Evolutionary conservation across 2,329 filamentous ascomycete genomes (phyloP).

Genomic region (Penicillium sp.): DNA sequence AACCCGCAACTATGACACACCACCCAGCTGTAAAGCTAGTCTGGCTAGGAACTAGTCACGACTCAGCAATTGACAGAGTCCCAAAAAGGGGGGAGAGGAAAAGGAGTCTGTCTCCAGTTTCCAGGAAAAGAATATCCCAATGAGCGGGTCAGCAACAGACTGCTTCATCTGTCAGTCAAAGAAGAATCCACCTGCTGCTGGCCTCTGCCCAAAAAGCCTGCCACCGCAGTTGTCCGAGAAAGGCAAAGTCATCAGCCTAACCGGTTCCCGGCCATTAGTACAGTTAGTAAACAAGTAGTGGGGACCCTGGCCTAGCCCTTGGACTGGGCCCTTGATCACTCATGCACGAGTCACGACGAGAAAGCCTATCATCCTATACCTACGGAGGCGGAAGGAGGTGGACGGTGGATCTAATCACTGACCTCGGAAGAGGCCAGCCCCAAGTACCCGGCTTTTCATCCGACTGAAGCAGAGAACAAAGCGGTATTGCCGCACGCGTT

Average conservation of each 20-base stretch:
- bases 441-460: neutral
- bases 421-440: constrained; percentile 6
- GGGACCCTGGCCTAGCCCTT: constrained; percentile 2
- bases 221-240: constrained; percentile 22
- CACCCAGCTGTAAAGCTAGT: constrained; percentile 14
- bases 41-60: constrained; percentile 24
- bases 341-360: neutral
- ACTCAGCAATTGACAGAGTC: neutral
- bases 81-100: neutral
- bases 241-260: constrained; percentile 19
- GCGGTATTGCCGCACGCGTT: neutral
- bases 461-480: neutral
- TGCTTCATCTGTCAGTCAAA: neutral
- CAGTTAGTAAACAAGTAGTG: neutral
- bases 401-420: neutral
- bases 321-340: neutral
- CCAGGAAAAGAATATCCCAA: constrained; percentile 12
- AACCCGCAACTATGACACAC: constrained; percentile 26
- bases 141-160: neutral
- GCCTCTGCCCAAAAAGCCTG: constrained; percentile 23
- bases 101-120: constrained; percentile 9
- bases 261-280: neutral
- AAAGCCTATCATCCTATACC: neutral
- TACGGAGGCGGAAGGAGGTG: constrained; percentile 6
- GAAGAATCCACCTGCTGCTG: constrained; percentile 5